Percentiles rank a stretch among this genome's conserved stretches.
Conservation (phyloP, 2,329 filamentous ascomycete genomes). For the Epichloe sibirici region DNA sequence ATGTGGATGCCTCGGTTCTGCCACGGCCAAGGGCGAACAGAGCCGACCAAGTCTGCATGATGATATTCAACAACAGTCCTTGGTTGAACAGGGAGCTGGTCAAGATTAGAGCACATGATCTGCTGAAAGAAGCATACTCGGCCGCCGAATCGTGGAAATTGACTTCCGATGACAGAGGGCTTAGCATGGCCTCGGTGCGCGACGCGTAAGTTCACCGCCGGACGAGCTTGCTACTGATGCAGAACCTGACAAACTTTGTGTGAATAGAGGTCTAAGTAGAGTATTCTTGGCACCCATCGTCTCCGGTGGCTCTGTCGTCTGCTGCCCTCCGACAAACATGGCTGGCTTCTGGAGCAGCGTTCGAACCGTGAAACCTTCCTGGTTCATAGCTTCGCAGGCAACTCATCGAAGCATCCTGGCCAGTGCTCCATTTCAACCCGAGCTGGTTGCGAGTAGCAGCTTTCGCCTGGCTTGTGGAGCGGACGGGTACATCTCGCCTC, state of each 20-base stretch:
- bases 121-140: conserved; percentile 1
- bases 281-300: background rate
- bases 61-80: conserved; percentile 2
- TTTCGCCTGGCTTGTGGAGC: background rate
- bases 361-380: background rate
- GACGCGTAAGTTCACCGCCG: conserved; percentile 1
- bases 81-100: conserved; percentile 4
- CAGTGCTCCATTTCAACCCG: background rate
- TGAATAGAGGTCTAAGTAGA: background rate
- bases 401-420: background rate
- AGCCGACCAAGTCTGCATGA: conserved; percentile 1
- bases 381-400: background rate
- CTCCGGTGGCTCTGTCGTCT: background rate
- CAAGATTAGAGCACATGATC: background rate
- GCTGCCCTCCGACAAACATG: background rate
- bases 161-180: background rate
- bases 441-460: background rate
- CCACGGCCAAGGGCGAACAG: background rate
- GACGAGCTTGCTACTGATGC: background rate
- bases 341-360: background rate
- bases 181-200: conserved; percentile 4
- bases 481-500: background rate
- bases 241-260: background rate
- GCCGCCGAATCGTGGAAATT: conserved; percentile 2
- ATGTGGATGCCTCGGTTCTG: background rate